Evolutionary conservation across 2,329 filamentous ascomycete species (phyloP), one percentile per base, ranked within the genome.

Genomic region (Phoma sp.): DNA sequence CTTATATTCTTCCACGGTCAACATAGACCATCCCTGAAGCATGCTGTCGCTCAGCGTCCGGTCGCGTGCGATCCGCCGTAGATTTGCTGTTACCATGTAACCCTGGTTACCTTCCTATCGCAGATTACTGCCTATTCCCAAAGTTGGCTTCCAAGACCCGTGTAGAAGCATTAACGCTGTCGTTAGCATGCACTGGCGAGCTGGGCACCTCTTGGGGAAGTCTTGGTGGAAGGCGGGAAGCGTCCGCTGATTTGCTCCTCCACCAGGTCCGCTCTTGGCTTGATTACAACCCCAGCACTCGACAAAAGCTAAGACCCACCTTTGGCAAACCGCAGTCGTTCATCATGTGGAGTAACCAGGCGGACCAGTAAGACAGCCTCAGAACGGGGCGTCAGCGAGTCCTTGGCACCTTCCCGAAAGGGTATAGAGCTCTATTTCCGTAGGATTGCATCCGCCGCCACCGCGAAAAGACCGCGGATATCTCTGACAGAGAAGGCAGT

Each of bases 41-140:
- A 42, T 38, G 14, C 49, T 55, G 29, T 57, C 42, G 37, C 55
- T 47, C 50, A 43, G 36, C 49, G 44, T 49, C 36, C 53, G 27
- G 42, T 60, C 47, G 60, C 54, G 56, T 62, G 58, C 52, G 32
- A 51, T 51, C 47, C 56, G 57, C 59, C 52, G 57, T 56, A 45
- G 52, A 56, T 59, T 62, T 44, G 37, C 48, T 49, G 52, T 50
- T 48, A 38, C 46, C 30, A 18, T 46, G 36, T 27, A 44, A 49
- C 29, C 39, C 47, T 43, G 47, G n/a, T 63, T 64, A 68, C 68
- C 69, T 72, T 71, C 69, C 69, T 71, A 71, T 70, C 66, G 47
- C 43, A 70, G 69, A 37, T 60, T 58, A 54, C 52, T 42, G 55
- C 57, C 61, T 58, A 52, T 51, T 40, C 50, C 33, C 38, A 58